Conservation (phyloP, 108 stramenopile genomes). For the Conticribra weissflogii region DNA sequence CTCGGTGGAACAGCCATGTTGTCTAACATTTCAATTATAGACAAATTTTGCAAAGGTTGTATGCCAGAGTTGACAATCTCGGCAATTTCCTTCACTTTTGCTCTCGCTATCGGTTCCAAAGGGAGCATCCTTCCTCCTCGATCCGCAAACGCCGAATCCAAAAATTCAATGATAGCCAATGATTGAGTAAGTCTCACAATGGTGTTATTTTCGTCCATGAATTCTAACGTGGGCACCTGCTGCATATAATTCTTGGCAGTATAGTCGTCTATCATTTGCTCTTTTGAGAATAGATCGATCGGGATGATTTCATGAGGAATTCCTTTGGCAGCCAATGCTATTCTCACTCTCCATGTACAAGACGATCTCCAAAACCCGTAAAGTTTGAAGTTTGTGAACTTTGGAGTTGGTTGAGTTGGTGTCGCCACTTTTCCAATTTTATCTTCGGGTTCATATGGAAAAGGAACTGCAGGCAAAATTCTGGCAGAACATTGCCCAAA, state of each 20-base stretch:
- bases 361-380: conserved; percentile 72
- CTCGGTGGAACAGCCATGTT: conserved; percentile 27
- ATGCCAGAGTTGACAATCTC: conserved; percentile 65
- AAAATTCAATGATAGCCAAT: conserved; percentile 79
- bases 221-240: conserved; percentile 70
- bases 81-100: conserved; percentile 64
- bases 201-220: conserved; percentile 34
- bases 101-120: conserved; percentile 47
- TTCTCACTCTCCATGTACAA: conserved; percentile 74
- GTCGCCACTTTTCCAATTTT: not conserved
- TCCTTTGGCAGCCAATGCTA: conserved; percentile 71
- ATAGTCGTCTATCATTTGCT: too few relatives aligned
- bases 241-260: conserved; percentile 62
- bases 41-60: conserved; percentile 75
- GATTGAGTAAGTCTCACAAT: conserved; percentile 61
- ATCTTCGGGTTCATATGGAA: conserved; percentile 22
- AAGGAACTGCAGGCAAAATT: conserved; percentile 66
- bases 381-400: conserved; percentile 67
- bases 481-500: conserved; percentile 65
- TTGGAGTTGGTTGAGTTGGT: conserved; percentile 15
- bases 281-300: conserved; percentile 37
- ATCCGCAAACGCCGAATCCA: conserved; percentile 68
- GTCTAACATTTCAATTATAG: conserved; percentile 37
- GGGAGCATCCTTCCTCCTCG: conserved; percentile 43
- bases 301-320: conserved; percentile 61